Conservation (phyloP, 768 basidiomycete genomes). For the Rhizopogon sp. region DNA sequence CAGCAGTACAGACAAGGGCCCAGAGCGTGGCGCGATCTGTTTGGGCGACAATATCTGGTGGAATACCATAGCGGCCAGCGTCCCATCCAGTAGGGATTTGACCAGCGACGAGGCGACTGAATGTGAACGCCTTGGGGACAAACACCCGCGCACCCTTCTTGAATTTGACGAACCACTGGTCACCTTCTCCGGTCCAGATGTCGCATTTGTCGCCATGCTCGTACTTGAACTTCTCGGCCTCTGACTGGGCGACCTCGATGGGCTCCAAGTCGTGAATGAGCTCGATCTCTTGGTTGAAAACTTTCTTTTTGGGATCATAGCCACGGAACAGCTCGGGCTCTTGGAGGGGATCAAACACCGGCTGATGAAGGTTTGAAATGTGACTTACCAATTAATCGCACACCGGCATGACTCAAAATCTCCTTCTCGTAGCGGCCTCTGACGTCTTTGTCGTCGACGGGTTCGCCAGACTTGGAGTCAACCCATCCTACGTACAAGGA, state of each 20-base stretch:
- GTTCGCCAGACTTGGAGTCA: conserved; percentile 87
- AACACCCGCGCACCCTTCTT: conserved; percentile 95
- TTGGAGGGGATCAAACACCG: conserved; percentile 28
- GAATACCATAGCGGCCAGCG: conserved; percentile 94
- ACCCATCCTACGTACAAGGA: conserved; percentile 97
- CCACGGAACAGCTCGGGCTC: conserved; percentile 98
- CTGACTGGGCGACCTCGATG: conserved; percentile 85
- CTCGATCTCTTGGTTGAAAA: conserved; percentile 96
- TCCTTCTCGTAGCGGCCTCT: conserved; percentile 93
- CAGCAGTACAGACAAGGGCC: conserved; percentile 91
- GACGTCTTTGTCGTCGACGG: conserved; percentile 97
- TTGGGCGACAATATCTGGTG: conserved; percentile 92
- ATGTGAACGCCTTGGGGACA: conserved; percentile 93
- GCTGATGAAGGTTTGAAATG: background rate
- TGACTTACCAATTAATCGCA: conserved; percentile 86
- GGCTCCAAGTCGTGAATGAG: conserved; percentile 95
- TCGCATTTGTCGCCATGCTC: conserved; percentile 97
- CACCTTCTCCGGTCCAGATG: conserved; percentile 85
- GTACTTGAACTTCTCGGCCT: conserved; percentile 92
- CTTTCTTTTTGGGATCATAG: conserved; percentile 96
- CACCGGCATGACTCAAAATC: conserved; percentile 84
- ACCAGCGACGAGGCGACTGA: conserved; percentile 91
- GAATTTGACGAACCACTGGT: conserved; percentile 98
- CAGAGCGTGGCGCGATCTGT: conserved; percentile 91
- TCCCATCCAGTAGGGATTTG: conserved; percentile 98